These are phyloP conservation scores for Candolleomyces aberdarensis DNA, from an alignment of 768 basidiomycete genomes.

Conservation along the genomic window DNA sequence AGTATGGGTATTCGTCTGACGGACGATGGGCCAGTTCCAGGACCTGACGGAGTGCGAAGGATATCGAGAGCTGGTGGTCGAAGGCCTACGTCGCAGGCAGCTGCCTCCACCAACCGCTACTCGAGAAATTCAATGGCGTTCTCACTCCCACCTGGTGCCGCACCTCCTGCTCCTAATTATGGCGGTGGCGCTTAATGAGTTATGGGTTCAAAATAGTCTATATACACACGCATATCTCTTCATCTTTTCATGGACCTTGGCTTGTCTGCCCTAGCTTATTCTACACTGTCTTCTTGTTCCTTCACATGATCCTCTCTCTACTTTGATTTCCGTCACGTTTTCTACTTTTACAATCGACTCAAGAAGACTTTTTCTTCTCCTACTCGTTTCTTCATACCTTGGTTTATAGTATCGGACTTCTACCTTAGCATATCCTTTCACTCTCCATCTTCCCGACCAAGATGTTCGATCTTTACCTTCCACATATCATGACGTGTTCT, in stretches of 20 bases:
- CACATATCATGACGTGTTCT: too few relatives aligned
- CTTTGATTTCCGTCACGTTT: not conserved
- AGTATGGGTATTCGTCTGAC: slow-evolving; percentile 72
- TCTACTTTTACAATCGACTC: not conserved
- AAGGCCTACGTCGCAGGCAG: slow-evolving; percentile 58
- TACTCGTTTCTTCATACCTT: too few relatives aligned
- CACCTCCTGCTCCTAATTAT: slow-evolving; percentile 49
- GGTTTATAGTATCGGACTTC: too few relatives aligned
- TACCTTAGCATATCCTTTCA: not conserved
- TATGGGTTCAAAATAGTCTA: slow-evolving; percentile 9
- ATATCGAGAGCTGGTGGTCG: slow-evolving; percentile 62
- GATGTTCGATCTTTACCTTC: not conserved
- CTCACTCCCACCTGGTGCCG: slow-evolving; percentile 73
- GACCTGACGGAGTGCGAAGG: slow-evolving; percentile 73
- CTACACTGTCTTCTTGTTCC: not conserved
- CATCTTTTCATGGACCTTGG: not conserved
- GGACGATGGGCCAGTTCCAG: slow-evolving; percentile 82
- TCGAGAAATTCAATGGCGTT: slow-evolving; percentile 55
- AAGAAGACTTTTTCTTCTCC: too few relatives aligned
- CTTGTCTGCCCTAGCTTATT: not conserved
- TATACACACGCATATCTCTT: slow-evolving; percentile 4
- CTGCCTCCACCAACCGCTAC: slow-evolving; percentile 60
- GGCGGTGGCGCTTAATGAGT: slow-evolving; percentile 14
- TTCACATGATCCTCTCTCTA: not conserved
- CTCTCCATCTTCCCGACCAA: slow-evolving; percentile 1